Conservation (phyloP, 495 filamentous ascomycete genomes). For the Penicillium ochrochloron region DNA sequence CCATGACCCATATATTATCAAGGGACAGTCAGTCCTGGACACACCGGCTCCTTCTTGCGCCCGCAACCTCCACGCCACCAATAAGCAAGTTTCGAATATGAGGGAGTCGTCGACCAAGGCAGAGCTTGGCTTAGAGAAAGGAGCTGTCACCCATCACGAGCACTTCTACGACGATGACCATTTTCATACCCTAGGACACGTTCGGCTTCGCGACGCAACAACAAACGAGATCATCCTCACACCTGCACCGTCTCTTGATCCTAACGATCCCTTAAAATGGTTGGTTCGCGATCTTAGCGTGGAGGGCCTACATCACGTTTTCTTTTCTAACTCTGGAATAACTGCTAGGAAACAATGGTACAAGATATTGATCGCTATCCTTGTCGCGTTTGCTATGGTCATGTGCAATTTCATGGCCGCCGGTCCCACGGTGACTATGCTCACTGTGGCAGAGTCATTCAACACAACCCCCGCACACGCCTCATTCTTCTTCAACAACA, state of each 20-base stretch:
- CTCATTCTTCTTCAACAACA: slow-evolving; percentile 57
- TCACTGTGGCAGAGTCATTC: slow-evolving; percentile 48
- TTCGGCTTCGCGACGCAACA: slow-evolving; percentile 4
- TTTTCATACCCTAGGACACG: slow-evolving; percentile 11
- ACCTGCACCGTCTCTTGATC: slow-evolving; percentile 3
- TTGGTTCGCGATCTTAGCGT: not conserved
- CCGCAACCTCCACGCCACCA: not conserved
- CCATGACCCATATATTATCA: not conserved
- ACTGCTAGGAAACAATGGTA: slow-evolving; percentile 28
- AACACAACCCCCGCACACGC: slow-evolving; percentile 42
- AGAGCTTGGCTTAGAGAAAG: not conserved
- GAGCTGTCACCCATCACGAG: not conserved
- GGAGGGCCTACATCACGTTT: not conserved
- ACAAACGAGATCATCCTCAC: slow-evolving; percentile 13
- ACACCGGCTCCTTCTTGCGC: not conserved
- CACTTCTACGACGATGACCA: slow-evolving; percentile 2
- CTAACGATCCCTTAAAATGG: slow-evolving; percentile 18
- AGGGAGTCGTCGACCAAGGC: not conserved
- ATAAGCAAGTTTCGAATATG: not conserved
- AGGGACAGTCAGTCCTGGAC: not conserved
- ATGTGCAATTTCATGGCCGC: slow-evolving; percentile 60
- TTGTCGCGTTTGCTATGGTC: slow-evolving; percentile 57
- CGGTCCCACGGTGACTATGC: slow-evolving; percentile 54
- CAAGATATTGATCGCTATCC: slow-evolving; percentile 51
- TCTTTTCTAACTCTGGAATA: not conserved